Conservation (phyloP, 768 basidiomycete species). For the Phaeotremella fagi region DNA sequence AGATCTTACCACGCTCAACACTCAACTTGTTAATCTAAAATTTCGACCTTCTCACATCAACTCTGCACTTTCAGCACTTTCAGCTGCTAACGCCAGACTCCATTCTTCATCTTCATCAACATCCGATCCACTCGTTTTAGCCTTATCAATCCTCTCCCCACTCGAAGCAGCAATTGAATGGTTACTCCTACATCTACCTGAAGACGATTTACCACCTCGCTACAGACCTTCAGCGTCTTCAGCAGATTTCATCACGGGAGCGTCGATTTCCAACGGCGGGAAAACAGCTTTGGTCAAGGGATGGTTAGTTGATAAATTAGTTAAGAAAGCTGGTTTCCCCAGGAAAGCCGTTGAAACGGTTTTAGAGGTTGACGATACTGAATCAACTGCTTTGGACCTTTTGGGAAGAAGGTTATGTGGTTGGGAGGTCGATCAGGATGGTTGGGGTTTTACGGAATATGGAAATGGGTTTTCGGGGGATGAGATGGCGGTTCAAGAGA, state of each 20-base stretch:
- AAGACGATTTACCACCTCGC: constrained; percentile 70
- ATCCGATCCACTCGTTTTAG: constrained; percentile 54
- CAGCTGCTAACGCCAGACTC: constrained; percentile 35
- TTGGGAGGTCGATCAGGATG: constrained; percentile 36
- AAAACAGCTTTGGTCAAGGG: constrained; percentile 56
- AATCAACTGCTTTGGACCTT: constrained; percentile 53
- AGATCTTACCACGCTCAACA: constrained; percentile 53
- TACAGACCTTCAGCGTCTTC: constrained; percentile 44
- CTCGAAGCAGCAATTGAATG: constrained; percentile 79
- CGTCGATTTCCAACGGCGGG: constrained; percentile 29
- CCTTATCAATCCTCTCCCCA: constrained; percentile 56
- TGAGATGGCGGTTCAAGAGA: constrained; percentile 25
- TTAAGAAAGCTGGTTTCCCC: constrained; percentile 82
- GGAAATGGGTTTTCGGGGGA: constrained; percentile 23
- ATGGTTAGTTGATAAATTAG: constrained; percentile 74
- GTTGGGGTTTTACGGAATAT: constrained; percentile 42
- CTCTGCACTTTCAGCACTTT: constrained; percentile 55
- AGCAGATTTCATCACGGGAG: constrained; percentile 45
- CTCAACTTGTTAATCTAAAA: constrained; percentile 62
- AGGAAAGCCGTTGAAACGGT: constrained; percentile 62
- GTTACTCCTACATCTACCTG: constrained; percentile 73
- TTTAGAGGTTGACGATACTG: constrained; percentile 48
- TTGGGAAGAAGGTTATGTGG: constrained; percentile 51
- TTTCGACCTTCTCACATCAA: constrained; percentile 56
- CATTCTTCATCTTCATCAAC: constrained; percentile 56